Evolutionary conservation across 495 filamentous ascomycete genomes (phyloP), one percentile per base, ranked within the genome.

Genomic region (Acidomyces sp.): DNA sequence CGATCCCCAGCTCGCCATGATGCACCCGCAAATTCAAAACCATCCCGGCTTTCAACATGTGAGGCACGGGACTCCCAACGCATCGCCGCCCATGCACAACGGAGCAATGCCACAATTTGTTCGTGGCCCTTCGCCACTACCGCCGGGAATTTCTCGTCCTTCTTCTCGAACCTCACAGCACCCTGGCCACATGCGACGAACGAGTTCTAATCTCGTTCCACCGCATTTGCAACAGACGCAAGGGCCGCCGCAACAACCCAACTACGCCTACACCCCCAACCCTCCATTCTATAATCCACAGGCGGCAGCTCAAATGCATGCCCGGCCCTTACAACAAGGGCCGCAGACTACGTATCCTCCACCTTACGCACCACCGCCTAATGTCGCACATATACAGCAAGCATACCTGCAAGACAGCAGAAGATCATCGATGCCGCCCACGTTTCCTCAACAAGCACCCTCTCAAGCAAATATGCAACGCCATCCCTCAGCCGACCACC

Each of bases 81-180:
- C 77, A 3, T 94, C 92, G 11, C 90, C 92, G 39, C 92, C 92
- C 1, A 82, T 95, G 47, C 70, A 68, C 19, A 92, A 90, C 56
- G 84, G 83, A 34, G 82, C 81, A 31, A 69, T 81, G 37, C 70
- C 72, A 6, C 83, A 80, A 51, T 73, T 70, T 39, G 74, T 75
- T 28, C 71, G 83, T 41, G 77, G 80, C 37, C 78, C 80, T 39
- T 88, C 86, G 3, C 84, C 85, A 12, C 80, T 87, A 51, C 82
- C 81, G 10, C 77, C 81, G 51, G 69, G 66, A 41, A 64, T 70
- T 35, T 92, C 88, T 9, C 70, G 88, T 32, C 90, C 90, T 0
- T 73, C 75, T 1, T 95, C 87, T 7, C 69, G 86, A 39, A 85
- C 86, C 48, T 24, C 36, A 12, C 26, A 51, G n/a, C 43, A 51